Base-by-base conservation (phyloP, 257 asterid genomes). In the Mitragyna speciosa region DNA sequence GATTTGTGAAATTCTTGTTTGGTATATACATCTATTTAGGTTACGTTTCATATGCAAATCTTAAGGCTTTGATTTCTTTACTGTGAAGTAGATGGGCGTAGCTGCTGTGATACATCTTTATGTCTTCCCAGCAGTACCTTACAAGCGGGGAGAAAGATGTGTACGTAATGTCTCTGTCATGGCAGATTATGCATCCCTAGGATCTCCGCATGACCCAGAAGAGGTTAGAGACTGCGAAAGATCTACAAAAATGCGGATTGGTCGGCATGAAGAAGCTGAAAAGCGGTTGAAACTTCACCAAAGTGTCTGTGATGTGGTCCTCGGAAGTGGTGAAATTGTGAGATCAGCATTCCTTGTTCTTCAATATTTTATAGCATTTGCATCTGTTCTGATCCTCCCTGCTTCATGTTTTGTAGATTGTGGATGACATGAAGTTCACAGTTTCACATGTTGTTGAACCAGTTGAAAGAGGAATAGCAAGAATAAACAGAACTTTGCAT, bases 51-150 rank as follows among this genome's bases (percentile, higher is more conserved):
- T 41, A 22, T n/a, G 20, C 26, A 12, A 45, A 41, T 58, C 65
- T 24, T 0, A 24, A 58, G 65, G 10, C 6, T 70, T 20, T 41
- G 10, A 41, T 33, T 41, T 45, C 22, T 45, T 75, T 75, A 11
- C 79, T 28, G 39, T 39, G 28, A 75, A 31, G 82, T 90, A 95
- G 98, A 95, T 95, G 99, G 99, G 99, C 68, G 67, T 95, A 84
- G 99, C 99, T 86, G 98, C 99, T 82, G 89, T 95, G 79, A 93
- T 95, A 72, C 99, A 95, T 87, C 94, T 95, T 63, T 92, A 90
- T 83, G 97, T 90, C 77, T 95, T 95, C 89, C 98, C 99, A 45
- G 98, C 98, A 43, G 86, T 72, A 58, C 98, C 99, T 79, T 95
- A 95, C 85, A 92, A 91, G 83, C 97, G 90, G 80, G 99, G 99